phyloP scores from a whole-genome alignment of 1,284 basidiomycete species.

The Trichosporon ovoides region DNA sequence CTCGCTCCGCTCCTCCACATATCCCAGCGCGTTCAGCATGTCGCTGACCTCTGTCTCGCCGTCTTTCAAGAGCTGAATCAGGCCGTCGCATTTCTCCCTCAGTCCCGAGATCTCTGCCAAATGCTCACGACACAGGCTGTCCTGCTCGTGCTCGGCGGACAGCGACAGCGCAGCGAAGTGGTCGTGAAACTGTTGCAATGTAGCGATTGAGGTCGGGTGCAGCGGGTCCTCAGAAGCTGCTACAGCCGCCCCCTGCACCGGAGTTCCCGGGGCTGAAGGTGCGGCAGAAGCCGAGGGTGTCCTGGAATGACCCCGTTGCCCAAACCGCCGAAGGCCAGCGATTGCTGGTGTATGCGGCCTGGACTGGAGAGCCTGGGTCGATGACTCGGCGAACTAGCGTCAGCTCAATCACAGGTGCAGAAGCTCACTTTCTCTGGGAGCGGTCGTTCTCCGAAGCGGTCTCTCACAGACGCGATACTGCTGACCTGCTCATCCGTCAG shows the following conservation, averaged over 20 bases:
- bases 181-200: constrained; percentile 89
- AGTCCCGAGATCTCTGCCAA: constrained; percentile 67
- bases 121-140: constrained; percentile 79
- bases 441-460: constrained; percentile 58
- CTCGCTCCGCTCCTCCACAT: constrained; percentile 80
- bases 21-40: constrained; percentile 74
- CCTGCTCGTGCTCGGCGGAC: constrained; percentile 82
- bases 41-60: constrained; percentile 66
- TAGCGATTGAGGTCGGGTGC: constrained; percentile 60
- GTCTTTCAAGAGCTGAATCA: constrained; percentile 64
- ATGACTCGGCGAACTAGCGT: constrained; percentile 25
- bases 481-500: constrained; percentile 63
- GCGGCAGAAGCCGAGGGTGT: constrained; percentile 13
- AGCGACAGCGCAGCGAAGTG: constrained; percentile 83
- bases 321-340: constrained; percentile 10
- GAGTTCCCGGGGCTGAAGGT: constrained; percentile 17
- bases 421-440: constrained; percentile 66
- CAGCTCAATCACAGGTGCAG: not conserved
- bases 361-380: constrained; percentile 36
- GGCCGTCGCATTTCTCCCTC: constrained; percentile 64
- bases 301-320: constrained; percentile 9
- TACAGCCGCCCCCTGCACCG: not conserved
- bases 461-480: constrained; percentile 62
- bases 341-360: constrained; percentile 26
- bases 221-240: constrained; percentile 30